phyloP scores from a whole-genome alignment of 129 eudicot genomes.

The Dittrichia graveolens region DNA sequence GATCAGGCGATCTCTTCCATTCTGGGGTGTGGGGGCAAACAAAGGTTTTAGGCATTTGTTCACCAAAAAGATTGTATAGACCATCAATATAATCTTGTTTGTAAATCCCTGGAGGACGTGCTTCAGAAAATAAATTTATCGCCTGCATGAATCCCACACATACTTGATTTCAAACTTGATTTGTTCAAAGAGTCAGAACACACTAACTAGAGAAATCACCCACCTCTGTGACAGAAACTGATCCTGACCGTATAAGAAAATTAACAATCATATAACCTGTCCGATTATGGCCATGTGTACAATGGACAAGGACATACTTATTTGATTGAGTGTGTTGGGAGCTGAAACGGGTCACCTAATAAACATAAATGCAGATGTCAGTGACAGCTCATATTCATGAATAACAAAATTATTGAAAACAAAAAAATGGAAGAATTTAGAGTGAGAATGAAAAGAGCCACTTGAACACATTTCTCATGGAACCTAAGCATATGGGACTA shows the following conservation, averaged over 20 bases:
- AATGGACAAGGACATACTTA: slow-evolving; percentile 56
- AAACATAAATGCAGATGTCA: slow-evolving; percentile 28
- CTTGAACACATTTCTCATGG: not conserved
- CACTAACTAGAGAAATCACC: slow-evolving; percentile 24
- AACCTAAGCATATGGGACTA: not conserved
- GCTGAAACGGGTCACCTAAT: slow-evolving; percentile 49
- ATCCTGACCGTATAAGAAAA: slow-evolving; percentile 49
- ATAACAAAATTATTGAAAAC: slow-evolving; percentile 8
- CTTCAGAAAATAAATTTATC: slow-evolving; percentile 50
- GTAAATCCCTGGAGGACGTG: slow-evolving; percentile 73
- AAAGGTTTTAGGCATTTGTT: slow-evolving; percentile 44
- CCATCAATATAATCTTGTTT: slow-evolving; percentile 61
- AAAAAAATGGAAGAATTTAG: not conserved
- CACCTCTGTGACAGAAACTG: slow-evolving; percentile 62
- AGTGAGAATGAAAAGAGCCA: not conserved
- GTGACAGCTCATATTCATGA: slow-evolving; percentile 3
- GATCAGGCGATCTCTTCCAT: slow-evolving; percentile 68
- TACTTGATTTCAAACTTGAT: slow-evolving; percentile 14
- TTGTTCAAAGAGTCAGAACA: slow-evolving; percentile 4
- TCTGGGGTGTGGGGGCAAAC: slow-evolving; percentile 75
- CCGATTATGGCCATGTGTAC: slow-evolving; percentile 74
- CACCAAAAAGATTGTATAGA: slow-evolving; percentile 53
- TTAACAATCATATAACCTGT: slow-evolving; percentile 76
- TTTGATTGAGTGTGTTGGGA: slow-evolving; percentile 42
- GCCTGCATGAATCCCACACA: slow-evolving; percentile 46